Base-by-base conservation (phyloP, 1,139 yeast species). In the Yamadazyma spencermartinsiae region DNA sequence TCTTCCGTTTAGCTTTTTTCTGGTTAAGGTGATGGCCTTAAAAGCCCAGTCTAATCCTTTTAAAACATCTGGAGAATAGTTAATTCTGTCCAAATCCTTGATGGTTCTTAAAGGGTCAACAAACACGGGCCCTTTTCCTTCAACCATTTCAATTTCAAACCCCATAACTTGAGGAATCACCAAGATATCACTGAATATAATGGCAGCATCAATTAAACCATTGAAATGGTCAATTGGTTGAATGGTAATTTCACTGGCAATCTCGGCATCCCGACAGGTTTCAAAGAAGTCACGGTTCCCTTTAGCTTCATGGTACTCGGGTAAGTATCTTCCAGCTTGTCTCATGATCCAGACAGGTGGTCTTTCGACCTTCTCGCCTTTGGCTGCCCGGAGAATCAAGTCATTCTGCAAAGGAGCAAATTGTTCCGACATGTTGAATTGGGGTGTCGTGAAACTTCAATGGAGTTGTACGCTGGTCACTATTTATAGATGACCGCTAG, bases 101-200 rank as follows among this genome's bases (percentile, higher is more conserved):
- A 87, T 87, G 1, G 66, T 66, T 58, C 98, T 79, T 52, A 92
- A 70, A 12, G 98, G 99, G 36, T 80, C 81, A 1, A 88, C 90
- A 61, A 92, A 92, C 36, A 84, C 86, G 2, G 99, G 99, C 1
- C 99, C 99, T 46, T 84, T 83, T 36, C 95, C 95, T 45, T 92
- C 98, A 32, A 87, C 70, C 96, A 92, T 92, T 56, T 86, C 83
- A 31, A 92, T 96, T 40, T 79, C 82, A 84, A 90, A 87, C 14
- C 98, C 98, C 90, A 92, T 85, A 5, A 98, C 98, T 65, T 92
- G 98, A 2, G 99, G 99, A 40, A 92, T 86, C 31, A 92, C 98
- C 45, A 92, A 73, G 52, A 92, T 92, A 61, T 92, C 99, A 56
- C 92, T 82, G 66, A 94, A 92, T 44, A 92, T 92, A 52, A 92